Conservation (phyloP, 2,329 filamentous ascomycete genomes). For the Paracoccidioides brasiliensis region DNA sequence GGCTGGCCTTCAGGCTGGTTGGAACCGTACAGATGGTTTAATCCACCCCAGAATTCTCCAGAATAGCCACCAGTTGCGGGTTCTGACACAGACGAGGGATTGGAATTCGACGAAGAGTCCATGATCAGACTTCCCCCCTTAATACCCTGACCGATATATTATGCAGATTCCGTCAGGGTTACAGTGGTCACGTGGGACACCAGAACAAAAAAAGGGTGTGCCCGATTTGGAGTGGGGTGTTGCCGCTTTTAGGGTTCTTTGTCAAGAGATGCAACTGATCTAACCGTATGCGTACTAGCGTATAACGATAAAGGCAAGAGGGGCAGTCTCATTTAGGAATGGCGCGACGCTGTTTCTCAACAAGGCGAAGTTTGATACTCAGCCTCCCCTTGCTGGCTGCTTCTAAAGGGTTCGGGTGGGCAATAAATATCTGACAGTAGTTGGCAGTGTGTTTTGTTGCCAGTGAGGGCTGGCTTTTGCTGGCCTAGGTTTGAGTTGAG, state of each 20-base stretch:
- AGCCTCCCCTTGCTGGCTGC: background rate
- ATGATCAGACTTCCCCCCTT: constrained; percentile 12
- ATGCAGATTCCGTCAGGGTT: background rate
- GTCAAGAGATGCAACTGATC: background rate
- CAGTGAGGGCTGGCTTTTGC: background rate
- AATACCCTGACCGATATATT: background rate
- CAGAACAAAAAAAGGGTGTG: background rate
- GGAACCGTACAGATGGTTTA: constrained; percentile 22
- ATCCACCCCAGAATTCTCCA: constrained; percentile 26
- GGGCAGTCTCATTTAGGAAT: constrained; percentile 1
- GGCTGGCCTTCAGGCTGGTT: constrained; percentile 17
- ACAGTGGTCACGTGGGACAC: constrained; percentile 2
- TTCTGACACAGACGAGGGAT: constrained; percentile 18
- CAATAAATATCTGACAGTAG: background rate
- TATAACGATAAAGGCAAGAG: background rate
- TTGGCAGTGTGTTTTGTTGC: background rate
- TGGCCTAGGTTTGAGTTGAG: background rate
- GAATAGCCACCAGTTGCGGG: constrained; percentile 16
- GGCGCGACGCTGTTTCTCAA: background rate
- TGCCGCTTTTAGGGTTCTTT: constrained; percentile 2
- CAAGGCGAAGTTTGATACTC: constrained; percentile 1
- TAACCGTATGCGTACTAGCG: constrained; percentile 4
- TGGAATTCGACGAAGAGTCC: constrained; percentile 19
- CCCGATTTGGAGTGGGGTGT: background rate
- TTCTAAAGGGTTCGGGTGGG: background rate